phyloP scores from a whole-genome alignment of 179 eudicot genomes.

The Dionaea muscipula region DNA sequence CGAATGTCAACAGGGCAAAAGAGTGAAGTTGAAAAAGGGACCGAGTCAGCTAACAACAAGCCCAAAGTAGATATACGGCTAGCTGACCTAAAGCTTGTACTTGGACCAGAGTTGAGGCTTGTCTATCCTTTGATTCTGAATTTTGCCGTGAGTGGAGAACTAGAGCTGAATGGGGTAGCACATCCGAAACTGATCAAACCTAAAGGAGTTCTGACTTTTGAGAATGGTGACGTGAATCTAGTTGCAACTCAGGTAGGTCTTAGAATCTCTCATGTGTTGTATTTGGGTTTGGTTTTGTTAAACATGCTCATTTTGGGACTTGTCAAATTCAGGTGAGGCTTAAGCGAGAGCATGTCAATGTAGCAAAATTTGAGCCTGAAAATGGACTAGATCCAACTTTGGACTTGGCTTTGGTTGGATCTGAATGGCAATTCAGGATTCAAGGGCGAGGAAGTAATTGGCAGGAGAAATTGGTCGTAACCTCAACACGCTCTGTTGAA shows the following conservation, averaged over 20 bases:
- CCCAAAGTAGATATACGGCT: conserved; percentile 75
- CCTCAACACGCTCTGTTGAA: conserved; percentile 93
- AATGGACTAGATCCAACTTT: conserved; percentile 85
- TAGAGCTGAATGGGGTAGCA: conserved; percentile 82
- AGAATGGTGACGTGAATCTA: conserved; percentile 96
- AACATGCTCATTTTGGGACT: conserved; percentile 5
- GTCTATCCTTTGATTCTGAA: conserved; percentile 91
- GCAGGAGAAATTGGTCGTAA: conserved; percentile 96
- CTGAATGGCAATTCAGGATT: conserved; percentile 99
- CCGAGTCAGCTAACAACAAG: conserved; percentile 53
- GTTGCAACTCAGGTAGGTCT: conserved; percentile 89
- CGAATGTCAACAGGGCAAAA: conserved; percentile 46
- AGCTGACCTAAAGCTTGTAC: conserved; percentile 69
- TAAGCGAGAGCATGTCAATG: conserved; percentile 83
- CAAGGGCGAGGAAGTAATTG: conserved; percentile 98
- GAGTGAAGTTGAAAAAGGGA: conserved; percentile 58
- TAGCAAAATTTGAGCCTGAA: conserved; percentile 96
- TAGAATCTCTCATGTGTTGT: conserved; percentile 1
- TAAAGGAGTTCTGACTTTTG: conserved; percentile 76
- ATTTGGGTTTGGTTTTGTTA: background rate
- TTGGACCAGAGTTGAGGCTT: conserved; percentile 81
- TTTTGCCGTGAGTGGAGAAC: conserved; percentile 97
- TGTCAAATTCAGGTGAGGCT: conserved; percentile 60
- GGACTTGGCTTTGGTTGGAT: conserved; percentile 93
- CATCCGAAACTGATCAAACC: conserved; percentile 92